Conservation (phyloP, 768 basidiomycete genomes). For the Dacryopinax primogenitus region DNA sequence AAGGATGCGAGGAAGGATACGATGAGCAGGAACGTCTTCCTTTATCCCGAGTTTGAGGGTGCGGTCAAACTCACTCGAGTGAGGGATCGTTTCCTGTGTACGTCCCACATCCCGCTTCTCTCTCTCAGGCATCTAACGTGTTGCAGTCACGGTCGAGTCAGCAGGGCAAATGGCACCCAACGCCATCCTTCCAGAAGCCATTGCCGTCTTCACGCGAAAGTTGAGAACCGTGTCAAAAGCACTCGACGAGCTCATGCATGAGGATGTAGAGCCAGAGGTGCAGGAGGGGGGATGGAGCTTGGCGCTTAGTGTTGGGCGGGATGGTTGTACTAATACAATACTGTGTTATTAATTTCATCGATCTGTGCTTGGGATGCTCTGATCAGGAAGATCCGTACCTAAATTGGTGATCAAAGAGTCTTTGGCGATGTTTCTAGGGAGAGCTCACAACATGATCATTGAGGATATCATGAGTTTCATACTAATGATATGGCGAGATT, state of each 20-base stretch:
- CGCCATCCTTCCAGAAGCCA: conserved; percentile 64
- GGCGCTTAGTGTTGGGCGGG: background rate
- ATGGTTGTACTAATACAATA: no score
- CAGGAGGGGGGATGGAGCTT: background rate
- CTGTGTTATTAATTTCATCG: no score
- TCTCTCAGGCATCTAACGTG: background rate
- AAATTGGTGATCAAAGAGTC: no score
- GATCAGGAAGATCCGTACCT: no score
- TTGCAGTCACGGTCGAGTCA: conserved; percentile 73
- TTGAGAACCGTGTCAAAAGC: conserved; percentile 27
- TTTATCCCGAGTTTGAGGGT: conserved; percentile 81
- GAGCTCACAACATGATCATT: no score
- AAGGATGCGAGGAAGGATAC: conserved; percentile 57
- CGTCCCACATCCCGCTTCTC: conserved; percentile 24
- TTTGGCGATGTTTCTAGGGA: no score
- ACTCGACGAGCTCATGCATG: conserved; percentile 9
- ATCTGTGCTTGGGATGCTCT: no score
- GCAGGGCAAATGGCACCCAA: conserved; percentile 81
- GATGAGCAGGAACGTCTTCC: conserved; percentile 81
- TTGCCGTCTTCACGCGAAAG: conserved; percentile 72
- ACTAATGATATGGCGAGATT: no score
- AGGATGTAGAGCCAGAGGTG: background rate
- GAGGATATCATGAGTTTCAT: no score
- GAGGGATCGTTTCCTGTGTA: conserved; percentile 87
- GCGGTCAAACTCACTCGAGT: conserved; percentile 73